phyloP scores from a whole-genome alignment of 1,284 basidiomycete species.

The Pholiota adiposa region DNA sequence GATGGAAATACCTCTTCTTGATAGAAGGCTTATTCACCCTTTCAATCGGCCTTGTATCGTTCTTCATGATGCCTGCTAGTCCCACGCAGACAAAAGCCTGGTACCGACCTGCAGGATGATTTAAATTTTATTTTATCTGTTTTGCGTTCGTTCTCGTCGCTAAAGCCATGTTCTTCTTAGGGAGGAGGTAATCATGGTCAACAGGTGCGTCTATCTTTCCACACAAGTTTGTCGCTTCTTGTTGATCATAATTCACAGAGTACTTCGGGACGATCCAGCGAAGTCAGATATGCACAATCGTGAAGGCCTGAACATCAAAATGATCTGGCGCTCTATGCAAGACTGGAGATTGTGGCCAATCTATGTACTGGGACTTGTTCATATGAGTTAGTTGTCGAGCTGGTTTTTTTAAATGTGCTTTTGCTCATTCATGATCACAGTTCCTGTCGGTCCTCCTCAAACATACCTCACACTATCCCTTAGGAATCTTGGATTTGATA shows the following conservation, averaged over 20 bases:
- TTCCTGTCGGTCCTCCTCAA: constrained; percentile 50
- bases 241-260: constrained; percentile 27
- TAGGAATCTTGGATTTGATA: constrained; percentile 56
- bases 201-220: too few relatives aligned
- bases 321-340: constrained; percentile 48
- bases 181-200: constrained; percentile 64
- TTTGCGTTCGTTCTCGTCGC: too few relatives aligned
- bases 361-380: constrained; percentile 52
- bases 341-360: constrained; percentile 64
- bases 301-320: constrained; percentile 49
- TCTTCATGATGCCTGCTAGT: constrained; percentile 68
- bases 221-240: not conserved
- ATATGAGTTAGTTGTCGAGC: constrained; percentile 41
- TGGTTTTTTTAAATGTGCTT: not conserved
- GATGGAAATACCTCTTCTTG: constrained; percentile 66
- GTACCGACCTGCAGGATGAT: constrained; percentile 63
- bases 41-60: constrained; percentile 58
- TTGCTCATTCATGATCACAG: constrained; percentile 25
- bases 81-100: constrained; percentile 72
- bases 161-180: constrained; percentile 25
- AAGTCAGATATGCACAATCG: constrained; percentile 71
- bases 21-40: constrained; percentile 61
- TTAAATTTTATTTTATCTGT: too few relatives aligned
- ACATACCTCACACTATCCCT: constrained; percentile 58
- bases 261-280: constrained; percentile 61